phyloP scores from a whole-genome alignment of 2,329 filamentous ascomycete species.

The Coniochaeta ligniaria region DNA sequence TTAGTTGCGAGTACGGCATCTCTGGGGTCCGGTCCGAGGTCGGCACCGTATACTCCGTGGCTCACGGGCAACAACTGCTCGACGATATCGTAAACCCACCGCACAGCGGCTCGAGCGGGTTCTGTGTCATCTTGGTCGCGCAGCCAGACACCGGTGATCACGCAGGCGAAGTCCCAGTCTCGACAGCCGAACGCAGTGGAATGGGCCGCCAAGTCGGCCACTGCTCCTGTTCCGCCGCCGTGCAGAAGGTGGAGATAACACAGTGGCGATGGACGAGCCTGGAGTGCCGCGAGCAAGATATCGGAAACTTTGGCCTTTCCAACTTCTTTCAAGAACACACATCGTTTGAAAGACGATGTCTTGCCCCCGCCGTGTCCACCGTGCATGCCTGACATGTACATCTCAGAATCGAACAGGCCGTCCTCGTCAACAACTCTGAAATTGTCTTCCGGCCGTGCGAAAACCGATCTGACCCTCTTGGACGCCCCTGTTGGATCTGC shows the following conservation, averaged over 20 bases:
- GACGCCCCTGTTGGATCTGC: slow-evolving; percentile 7
- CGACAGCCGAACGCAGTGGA: slow-evolving; percentile 55
- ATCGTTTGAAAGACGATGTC: slow-evolving; percentile 59
- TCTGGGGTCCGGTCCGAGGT: slow-evolving; percentile 56
- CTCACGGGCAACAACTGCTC: slow-evolving; percentile 39
- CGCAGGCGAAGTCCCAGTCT: slow-evolving; percentile 58
- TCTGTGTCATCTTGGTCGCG: slow-evolving; percentile 41
- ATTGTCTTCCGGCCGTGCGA: slow-evolving; percentile 23
- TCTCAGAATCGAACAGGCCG: slow-evolving; percentile 49
- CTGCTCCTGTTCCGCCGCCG: slow-evolving; percentile 38
- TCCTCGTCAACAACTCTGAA: slow-evolving; percentile 34
- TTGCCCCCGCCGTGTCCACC: slow-evolving; percentile 50
- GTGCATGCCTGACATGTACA: slow-evolving; percentile 55
- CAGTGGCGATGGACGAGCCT: slow-evolving; percentile 38
- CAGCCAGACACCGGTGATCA: slow-evolving; percentile 55
- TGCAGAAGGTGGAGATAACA: slow-evolving; percentile 59
- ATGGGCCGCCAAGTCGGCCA: slow-evolving; percentile 33
- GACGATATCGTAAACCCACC: slow-evolving; percentile 51
- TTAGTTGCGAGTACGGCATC: slow-evolving; percentile 40
- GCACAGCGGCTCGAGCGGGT: slow-evolving; percentile 25
- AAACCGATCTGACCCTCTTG: slow-evolving; percentile 10
- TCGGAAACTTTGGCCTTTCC: slow-evolving; percentile 22
- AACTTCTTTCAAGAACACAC: slow-evolving; percentile 49
- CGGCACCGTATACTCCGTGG: slow-evolving; percentile 48
- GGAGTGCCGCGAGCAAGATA: slow-evolving; percentile 35